Evolutionary conservation across 306 rosid genomes (phyloP).

Genomic region (Cucurbita maxima): DNA sequence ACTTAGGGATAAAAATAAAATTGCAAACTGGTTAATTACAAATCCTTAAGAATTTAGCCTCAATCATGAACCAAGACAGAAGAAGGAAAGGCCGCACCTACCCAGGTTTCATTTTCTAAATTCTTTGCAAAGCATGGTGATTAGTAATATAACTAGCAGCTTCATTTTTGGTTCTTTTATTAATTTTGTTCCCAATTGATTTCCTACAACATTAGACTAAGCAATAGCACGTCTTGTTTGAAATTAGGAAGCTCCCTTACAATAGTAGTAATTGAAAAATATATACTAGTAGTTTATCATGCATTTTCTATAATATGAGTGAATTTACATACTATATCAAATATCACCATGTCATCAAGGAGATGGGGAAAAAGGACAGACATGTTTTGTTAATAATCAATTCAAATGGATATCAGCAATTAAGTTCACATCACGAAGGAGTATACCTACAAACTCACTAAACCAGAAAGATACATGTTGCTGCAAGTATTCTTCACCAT

Average conservation of each 20-base stretch:
- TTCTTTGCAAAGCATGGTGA: background rate
- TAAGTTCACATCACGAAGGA: background rate
- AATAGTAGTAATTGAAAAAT: background rate
- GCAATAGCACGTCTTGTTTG: background rate
- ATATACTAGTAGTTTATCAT: background rate
- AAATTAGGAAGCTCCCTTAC: background rate
- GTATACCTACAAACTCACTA: background rate
- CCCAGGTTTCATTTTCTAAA: background rate
- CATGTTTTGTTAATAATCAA: background rate
- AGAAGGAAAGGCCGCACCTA: background rate
- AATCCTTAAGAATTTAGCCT: background rate
- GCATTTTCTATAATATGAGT: background rate
- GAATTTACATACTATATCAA: background rate
- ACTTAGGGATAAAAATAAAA: background rate
- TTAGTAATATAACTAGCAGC: background rate
- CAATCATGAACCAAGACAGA: background rate
- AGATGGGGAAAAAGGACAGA: background rate
- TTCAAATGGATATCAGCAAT: background rate
- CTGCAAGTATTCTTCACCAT: background rate
- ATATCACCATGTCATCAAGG: background rate
- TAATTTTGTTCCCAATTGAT: conserved; percentile 1
- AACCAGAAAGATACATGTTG: background rate
- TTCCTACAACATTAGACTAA: background rate
- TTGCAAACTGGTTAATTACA: background rate
- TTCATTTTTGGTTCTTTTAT: background rate